These are phyloP conservation scores for Akanthomyces lecanii DNA, from an alignment of 2,329 filamentous ascomycete species.

Conservation along the genomic window DNA sequence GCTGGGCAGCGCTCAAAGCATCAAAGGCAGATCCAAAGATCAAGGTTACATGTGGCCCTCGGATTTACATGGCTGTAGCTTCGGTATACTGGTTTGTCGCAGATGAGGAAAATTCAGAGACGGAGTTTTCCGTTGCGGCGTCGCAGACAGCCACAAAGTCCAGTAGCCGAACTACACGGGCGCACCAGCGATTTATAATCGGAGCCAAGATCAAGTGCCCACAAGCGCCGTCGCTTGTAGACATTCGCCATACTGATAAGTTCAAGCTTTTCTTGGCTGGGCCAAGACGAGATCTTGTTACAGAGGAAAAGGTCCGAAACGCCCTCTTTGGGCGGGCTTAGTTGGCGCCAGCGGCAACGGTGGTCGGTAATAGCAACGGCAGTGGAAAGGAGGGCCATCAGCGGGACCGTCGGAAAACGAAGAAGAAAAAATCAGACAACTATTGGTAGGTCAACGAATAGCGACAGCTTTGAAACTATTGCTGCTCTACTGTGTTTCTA, in stretches of 20 bases:
- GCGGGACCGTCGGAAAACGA: neutral
- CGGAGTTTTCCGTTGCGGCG: neutral
- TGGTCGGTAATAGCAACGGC: neutral
- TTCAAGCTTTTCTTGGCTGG: neutral
- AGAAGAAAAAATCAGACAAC: no score
- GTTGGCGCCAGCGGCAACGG: neutral
- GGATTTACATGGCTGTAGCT: no score
- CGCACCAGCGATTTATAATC: neutral
- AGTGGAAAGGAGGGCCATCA: neutral
- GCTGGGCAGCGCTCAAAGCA: neutral
- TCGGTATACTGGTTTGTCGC: neutral
- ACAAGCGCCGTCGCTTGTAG: neutral
- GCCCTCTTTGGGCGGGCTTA: neutral
- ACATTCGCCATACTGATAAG: neutral
- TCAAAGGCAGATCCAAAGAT: neutral
- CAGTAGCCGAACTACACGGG: neutral
- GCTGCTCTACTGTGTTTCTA: no score
- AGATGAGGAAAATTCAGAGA: neutral
- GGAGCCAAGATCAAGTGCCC: neutral
- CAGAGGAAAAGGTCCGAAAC: neutral
- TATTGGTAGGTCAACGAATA: neutral
- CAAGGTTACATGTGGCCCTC: neutral
- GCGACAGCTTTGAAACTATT: no score
- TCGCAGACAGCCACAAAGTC: neutral
- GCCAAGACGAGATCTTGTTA: neutral